phyloP scores from a whole-genome alignment of 2,329 filamentous ascomycete species.

The Scedosporium boydii region DNA sequence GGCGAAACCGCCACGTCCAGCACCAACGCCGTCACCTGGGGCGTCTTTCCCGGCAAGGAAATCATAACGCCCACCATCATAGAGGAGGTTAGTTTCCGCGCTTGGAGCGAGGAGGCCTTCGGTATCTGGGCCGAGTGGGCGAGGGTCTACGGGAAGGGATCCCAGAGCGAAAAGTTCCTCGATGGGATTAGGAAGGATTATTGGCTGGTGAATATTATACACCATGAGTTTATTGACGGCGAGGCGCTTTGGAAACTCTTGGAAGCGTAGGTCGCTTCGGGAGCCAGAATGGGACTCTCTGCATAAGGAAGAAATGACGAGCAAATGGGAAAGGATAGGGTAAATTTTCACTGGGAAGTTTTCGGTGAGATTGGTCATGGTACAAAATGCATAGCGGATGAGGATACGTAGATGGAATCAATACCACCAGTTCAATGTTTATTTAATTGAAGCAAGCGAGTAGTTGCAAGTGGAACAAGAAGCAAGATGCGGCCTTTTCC shows the following conservation, averaged over 20 bases:
- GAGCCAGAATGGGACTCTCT: neutral
- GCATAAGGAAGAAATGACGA: no score
- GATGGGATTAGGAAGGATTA: constrained; percentile 56
- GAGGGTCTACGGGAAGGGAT: constrained; percentile 70
- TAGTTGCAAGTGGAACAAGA: no score
- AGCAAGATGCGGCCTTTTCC: no score
- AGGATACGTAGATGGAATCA: constrained; percentile 23
- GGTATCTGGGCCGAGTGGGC: constrained; percentile 94
- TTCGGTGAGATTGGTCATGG: no score
- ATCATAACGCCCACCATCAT: constrained; percentile 96
- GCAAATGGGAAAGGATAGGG: no score
- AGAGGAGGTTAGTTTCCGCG: constrained; percentile 85
- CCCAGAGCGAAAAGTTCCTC: constrained; percentile 62
- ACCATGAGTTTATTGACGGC: constrained; percentile 65
- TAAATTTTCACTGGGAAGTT: no score
- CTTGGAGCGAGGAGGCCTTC: constrained; percentile 94
- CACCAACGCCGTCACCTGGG: constrained; percentile 96
- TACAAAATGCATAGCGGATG: neutral
- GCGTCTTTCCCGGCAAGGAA: constrained; percentile 89
- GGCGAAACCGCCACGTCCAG: constrained; percentile 29
- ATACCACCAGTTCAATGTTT: no score
- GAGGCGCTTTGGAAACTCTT: constrained; percentile 66
- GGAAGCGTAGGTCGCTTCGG: constrained; percentile 21
- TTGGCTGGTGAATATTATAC: constrained; percentile 88
- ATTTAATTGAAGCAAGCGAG: neutral